Base-by-base conservation (phyloP, 2,329 filamentous ascomycete genomes). In the Neopestalotiopsis rosae region DNA sequence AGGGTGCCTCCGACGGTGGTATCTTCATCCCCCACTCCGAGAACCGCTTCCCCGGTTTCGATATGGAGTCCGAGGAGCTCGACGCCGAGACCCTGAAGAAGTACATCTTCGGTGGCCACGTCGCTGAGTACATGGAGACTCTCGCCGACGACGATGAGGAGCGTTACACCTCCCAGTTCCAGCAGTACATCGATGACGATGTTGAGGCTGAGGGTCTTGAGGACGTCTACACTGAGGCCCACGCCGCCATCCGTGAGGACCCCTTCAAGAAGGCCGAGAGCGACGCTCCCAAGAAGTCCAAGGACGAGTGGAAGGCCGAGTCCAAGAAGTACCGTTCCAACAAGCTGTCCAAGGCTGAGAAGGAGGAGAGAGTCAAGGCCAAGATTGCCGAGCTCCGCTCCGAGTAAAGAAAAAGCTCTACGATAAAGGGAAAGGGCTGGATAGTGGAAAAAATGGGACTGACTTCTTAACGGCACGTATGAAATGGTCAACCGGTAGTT, bases 41-140 rank as follows among this genome's bases (percentile, higher is more conserved):
- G 91, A 98, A 96, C 91, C 95, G 96, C 80, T 99, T 99, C 94
- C 96, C 96, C 79, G 96, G 96, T 80, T 99, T 88, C 91, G 96
- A 99, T 84, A 93, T 97, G 40, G 96, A 99, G 89, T 86, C 87
- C 84, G 95, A 99, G 92, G 95, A 98, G 90, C 94, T 99, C 80
- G 96, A 99, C 79, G 90, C 94, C 80, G 96, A 99, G 85, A 92
- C 90, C 76, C 94, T 99, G 82, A 94, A 95, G 90, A 97, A 95
- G 89, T 99, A 99, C 92, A 99, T 99, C 90, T 95, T 94, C 85
- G 96, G 90, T 81, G 95, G 96, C 72, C 96, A 99, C 91, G 94
- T 99, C 75, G 95, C 95, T 77, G 96, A 99, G 91, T 99, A 99
- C 92, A 99, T 99, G 96, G 96, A 99, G 92, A 96, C 92, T 70